Percentiles rank a stretch among this genome's conserved stretches.
phyloP scores from a whole-genome alignment of 208 protist genomes.

The Angomonas desouzai region DNA sequence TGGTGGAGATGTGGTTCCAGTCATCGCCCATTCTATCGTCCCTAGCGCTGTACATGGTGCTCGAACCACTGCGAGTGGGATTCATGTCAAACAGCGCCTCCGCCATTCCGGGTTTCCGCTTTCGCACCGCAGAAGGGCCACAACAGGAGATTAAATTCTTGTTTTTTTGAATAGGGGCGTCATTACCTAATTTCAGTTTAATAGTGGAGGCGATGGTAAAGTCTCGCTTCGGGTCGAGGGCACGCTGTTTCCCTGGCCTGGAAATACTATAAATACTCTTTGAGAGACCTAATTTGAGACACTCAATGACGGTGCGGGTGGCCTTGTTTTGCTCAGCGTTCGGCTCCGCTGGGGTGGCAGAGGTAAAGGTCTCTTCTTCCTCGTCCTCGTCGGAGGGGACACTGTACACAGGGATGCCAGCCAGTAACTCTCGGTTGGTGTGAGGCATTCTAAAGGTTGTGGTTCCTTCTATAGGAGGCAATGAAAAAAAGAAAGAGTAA shows the following conservation, averaged over 20 bases:
- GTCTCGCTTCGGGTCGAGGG: slow-evolving; percentile 73
- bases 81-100: background rate
- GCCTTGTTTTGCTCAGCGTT: slow-evolving; percentile 32
- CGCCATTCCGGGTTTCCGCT: background rate
- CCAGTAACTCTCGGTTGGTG: slow-evolving; percentile 64
- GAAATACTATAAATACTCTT: slow-evolving; percentile 80
- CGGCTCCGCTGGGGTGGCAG: background rate
- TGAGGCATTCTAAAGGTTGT: slow-evolving; percentile 26
- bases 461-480: background rate
- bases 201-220: slow-evolving; percentile 76
- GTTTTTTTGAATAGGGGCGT: slow-evolving; percentile 1
- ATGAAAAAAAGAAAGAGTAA: too few species aligned
- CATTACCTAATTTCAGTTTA: slow-evolving; percentile 22
- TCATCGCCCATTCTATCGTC: background rate
- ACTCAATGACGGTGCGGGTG: slow-evolving; percentile 65
- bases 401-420: slow-evolving; percentile 52
- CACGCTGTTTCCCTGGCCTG: slow-evolving; percentile 71
- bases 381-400: slow-evolving; percentile 14
- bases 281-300: slow-evolving; percentile 74
- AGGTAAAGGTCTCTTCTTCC: background rate
- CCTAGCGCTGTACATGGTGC: background rate
- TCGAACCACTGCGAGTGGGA: background rate
- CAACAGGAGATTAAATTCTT: slow-evolving; percentile 24
- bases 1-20: background rate
- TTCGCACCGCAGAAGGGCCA: slow-evolving; percentile 1